These are phyloP conservation scores for Leccinum longicurvipes DNA, from an alignment of 768 basidiomycete genomes.

Conservation along the genomic window DNA sequence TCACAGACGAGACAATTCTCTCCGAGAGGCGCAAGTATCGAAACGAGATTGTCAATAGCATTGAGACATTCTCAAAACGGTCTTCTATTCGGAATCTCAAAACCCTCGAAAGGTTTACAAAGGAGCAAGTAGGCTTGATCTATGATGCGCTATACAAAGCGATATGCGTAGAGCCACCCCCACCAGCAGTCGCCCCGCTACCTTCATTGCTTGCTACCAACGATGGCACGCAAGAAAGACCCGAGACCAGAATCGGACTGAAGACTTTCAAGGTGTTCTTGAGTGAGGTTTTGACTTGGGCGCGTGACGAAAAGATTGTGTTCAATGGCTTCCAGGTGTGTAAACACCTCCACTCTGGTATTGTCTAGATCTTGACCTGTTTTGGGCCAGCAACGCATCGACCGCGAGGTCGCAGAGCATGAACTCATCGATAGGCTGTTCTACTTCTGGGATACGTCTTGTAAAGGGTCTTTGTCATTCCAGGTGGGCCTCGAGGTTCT, in stretches of 20 bases:
- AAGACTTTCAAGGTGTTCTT: constrained; percentile 86
- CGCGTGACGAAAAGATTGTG: constrained; percentile 88
- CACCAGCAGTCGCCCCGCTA: constrained; percentile 46
- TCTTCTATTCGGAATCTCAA: constrained; percentile 85
- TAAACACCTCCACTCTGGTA: background rate
- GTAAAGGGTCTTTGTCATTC: constrained; percentile 81
- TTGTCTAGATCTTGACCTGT: constrained; percentile 3
- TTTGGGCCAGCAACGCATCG: constrained; percentile 68
- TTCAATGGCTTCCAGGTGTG: constrained; percentile 85
- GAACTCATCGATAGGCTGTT: constrained; percentile 93
- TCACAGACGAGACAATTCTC: constrained; percentile 92
- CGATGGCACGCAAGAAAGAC: constrained; percentile 65
- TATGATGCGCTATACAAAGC: constrained; percentile 91
- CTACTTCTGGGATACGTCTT: constrained; percentile 88
- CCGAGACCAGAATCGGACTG: constrained; percentile 86
- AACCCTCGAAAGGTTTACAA: constrained; percentile 73
- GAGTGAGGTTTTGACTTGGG: constrained; percentile 94
- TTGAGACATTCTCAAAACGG: constrained; percentile 93
- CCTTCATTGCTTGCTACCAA: constrained; percentile 53
- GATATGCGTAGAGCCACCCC: constrained; percentile 73
- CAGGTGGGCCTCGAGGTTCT: constrained; percentile 50
- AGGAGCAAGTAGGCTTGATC: constrained; percentile 84
- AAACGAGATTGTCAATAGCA: constrained; percentile 85
- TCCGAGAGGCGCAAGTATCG: constrained; percentile 83
- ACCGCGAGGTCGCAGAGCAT: constrained; percentile 90